Evolutionary conservation across 192 early-diverging fungal species (phyloP).

Genomic region (Irineochytrium annulatum): DNA sequence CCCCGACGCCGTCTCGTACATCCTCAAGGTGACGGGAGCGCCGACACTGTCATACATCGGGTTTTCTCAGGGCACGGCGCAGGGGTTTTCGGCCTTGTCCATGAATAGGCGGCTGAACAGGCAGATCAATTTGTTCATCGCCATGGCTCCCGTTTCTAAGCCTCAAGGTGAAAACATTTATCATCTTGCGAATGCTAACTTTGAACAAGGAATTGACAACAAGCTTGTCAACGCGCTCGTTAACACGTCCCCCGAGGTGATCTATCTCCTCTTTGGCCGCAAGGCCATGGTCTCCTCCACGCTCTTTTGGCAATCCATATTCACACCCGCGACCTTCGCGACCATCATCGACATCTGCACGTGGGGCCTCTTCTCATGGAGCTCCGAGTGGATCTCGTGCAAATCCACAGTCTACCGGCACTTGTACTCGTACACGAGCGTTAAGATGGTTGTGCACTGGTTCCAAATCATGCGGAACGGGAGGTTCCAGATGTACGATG

Average conservation of each 20-base stretch:
- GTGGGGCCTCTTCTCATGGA: constrained; percentile 83
- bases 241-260: constrained; percentile 78
- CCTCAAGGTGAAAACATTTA: constrained; percentile 41
- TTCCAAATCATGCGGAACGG: constrained; percentile 53
- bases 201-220: constrained; percentile 66
- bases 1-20: constrained; percentile 79
- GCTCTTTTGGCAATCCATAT: constrained; percentile 79
- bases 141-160: constrained; percentile 85
- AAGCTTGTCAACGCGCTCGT: constrained; percentile 75
- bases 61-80: constrained; percentile 93
- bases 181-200: not conserved
- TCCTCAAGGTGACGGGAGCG: constrained; percentile 75
- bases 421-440: constrained; percentile 83
- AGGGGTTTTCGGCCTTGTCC: constrained; percentile 83
- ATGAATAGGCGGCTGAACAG: constrained; percentile 74
- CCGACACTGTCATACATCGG: constrained; percentile 86
- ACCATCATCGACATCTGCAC: constrained; percentile 67
- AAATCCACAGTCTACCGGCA: constrained; percentile 81
- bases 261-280: constrained; percentile 86
- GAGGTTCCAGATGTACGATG: constrained; percentile 91
- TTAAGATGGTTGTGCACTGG: constrained; percentile 75
- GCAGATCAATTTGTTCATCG: constrained; percentile 78
- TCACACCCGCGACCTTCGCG: constrained; percentile 71
- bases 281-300: constrained; percentile 72
- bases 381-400: constrained; percentile 61